Evolutionary conservation across 495 filamentous ascomycete species (phyloP), one percentile per base, ranked within the genome.

Genomic region (Penicillium turbatum): DNA sequence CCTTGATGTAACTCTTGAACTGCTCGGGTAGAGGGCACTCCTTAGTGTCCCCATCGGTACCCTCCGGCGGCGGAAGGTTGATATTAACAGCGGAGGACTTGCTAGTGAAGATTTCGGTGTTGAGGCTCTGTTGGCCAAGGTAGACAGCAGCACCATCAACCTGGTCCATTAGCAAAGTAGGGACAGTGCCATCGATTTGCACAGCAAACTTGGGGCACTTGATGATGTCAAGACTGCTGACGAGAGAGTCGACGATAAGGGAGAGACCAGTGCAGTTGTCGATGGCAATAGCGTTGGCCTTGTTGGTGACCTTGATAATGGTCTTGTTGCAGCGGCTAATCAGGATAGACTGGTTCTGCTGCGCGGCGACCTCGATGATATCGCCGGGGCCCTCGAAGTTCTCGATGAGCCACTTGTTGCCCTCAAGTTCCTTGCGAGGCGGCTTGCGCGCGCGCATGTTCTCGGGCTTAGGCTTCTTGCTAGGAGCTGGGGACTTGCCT

Each of bases 361-460:
- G 73, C 6, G 88, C 91, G 36, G 88, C 74, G 65, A 96, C 82
- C 59, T 90, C 82, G 48, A 96, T 73, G 39, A 88, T 81, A 1
- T 82, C 76, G 12, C 72, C 57, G n/a, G 85, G 83, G 53, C 82
- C 87, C 29, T 97, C 92, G 65, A 83, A 96, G 75, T 99, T 92
- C 77, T 97, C 93, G 60, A 98, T 81, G 48, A 87, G 79, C 95
- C 95, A 99, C 71, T 97, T 97, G 69, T 87, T 96, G 54, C 92
- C 90, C 55, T 96, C 91, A 7, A 97, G 81, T 57, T 92, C 90
- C 78, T 90, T 96, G 70, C 86, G 89, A 8, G 89, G 82, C 31
- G 90, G 91, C 77, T 92, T 96, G 77, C 95, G 96, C 12, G 85
- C 80, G 19, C 91, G 89, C 88, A 98, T 89, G 70, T 80, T 89